Evolutionary conservation across 1,284 basidiomycete genomes (phyloP).

Genomic region (Cutaneotrichosporon sp.): DNA sequence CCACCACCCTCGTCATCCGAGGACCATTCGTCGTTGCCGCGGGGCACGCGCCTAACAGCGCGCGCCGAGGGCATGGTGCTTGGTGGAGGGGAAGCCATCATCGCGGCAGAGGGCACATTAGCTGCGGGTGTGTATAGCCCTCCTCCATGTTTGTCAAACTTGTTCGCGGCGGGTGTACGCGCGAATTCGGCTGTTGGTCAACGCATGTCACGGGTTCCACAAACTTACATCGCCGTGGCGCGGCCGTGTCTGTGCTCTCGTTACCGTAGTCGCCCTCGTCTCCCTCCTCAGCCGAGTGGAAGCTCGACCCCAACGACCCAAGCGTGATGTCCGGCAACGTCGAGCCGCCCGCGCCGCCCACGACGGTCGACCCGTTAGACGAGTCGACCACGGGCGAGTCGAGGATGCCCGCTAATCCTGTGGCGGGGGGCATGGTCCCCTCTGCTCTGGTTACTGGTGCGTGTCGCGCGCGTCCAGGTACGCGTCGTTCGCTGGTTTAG

Average conservation of each 20-base stretch:
- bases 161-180: background rate
- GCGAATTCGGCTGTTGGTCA: no score
- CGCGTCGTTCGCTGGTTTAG: no score
- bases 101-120: background rate
- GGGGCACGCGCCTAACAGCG: background rate
- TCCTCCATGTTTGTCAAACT: background rate
- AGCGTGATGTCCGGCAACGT: constrained; percentile 47
- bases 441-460: no score
- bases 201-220: no score
- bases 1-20: constrained; percentile 18
- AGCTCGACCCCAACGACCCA: constrained; percentile 43
- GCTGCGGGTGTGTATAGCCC: constrained; percentile 1
- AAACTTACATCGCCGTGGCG: no score
- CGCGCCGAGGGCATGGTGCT: background rate
- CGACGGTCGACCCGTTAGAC: constrained; percentile 32
- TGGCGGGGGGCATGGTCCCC: constrained; percentile 28
- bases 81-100: background rate
- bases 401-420: constrained; percentile 36
- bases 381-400: constrained; percentile 29
- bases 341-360: constrained; percentile 5
- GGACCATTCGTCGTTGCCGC: background rate
- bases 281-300: constrained; percentile 42
- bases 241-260: no score
- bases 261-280: constrained; percentile 11
- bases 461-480: no score